Conservation (phyloP, 805 yeast species). For the Nakazawaea sp. region DNA sequence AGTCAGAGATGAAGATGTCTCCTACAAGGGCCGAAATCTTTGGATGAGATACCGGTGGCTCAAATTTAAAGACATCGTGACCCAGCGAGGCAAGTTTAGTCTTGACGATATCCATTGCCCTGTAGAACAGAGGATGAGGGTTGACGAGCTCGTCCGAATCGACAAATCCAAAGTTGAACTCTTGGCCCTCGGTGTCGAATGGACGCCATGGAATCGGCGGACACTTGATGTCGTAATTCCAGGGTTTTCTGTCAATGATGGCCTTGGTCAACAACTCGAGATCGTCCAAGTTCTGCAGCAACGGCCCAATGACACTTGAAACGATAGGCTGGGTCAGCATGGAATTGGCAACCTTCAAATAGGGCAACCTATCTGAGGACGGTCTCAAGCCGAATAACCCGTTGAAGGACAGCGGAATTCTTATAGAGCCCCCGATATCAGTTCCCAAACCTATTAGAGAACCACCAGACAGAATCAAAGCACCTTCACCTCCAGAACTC, state of each 20-base stretch:
- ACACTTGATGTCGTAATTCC: conserved; percentile 42
- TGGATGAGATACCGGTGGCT: conserved; percentile 21
- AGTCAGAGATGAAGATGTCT: conserved; percentile 13
- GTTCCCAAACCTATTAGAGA: conserved; percentile 31
- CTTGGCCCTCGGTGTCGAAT: conserved; percentile 22
- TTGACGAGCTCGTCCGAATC: conserved; percentile 35
- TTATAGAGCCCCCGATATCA: conserved; percentile 32
- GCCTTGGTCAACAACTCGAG: conserved; percentile 27
- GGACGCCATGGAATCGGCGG: conserved; percentile 45
- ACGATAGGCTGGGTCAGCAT: conserved; percentile 25
- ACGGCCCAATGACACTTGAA: conserved; percentile 29
- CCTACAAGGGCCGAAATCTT: neutral
- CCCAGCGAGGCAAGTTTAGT: conserved; percentile 26
- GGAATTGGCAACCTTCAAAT: conserved; percentile 21
- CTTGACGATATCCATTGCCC: conserved; percentile 31
- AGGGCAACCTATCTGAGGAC: conserved; percentile 27
- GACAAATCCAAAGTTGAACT: conserved; percentile 38
- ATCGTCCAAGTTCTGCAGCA: conserved; percentile 23
- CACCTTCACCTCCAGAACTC: conserved; percentile 62
- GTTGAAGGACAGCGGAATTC: conserved; percentile 25
- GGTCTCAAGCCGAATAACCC: conserved; percentile 28
- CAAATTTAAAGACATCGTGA: conserved; percentile 34
- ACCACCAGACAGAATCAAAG: conserved; percentile 48
- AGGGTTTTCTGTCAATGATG: conserved; percentile 40
- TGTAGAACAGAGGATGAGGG: conserved; percentile 50